A percentile compares a stretch with the other conserved stretches of the same genome.
phyloP scores from a whole-genome alignment of 2,329 filamentous ascomycete species.

The Fusarium tricinctum region DNA sequence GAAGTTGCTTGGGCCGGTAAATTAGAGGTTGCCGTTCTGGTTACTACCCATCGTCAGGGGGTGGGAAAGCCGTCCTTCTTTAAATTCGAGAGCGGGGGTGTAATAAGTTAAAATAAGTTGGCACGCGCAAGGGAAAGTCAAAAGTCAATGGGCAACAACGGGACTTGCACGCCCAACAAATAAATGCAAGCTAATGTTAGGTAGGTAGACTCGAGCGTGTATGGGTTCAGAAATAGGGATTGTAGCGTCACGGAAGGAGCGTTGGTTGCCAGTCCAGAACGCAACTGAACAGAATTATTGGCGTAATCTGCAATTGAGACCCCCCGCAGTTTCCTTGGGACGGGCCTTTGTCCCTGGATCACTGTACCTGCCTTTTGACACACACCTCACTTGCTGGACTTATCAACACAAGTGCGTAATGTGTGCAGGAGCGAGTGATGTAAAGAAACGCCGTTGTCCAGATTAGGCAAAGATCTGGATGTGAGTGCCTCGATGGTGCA shows the following conservation, averaged over 20 bases:
- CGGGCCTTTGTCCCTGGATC: slow-evolving; percentile 39
- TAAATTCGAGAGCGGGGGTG: slow-evolving; percentile 43
- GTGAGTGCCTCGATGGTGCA: slow-evolving; percentile 35
- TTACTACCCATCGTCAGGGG: slow-evolving; percentile 39
- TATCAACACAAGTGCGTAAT: slow-evolving; percentile 13
- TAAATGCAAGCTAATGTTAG: slow-evolving; percentile 30
- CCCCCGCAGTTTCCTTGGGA: slow-evolving; percentile 38
- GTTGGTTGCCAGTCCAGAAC: slow-evolving; percentile 20
- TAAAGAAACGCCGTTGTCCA: slow-evolving; percentile 33
- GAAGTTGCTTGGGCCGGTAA: slow-evolving; percentile 35
- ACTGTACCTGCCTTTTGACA: slow-evolving; percentile 42
- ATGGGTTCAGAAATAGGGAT: slow-evolving; percentile 11
- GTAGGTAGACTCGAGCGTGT: slow-evolving; percentile 22
- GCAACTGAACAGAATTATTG: slow-evolving; percentile 12
- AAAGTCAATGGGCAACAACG: slow-evolving; percentile 22
- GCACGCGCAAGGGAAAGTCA: background rate
- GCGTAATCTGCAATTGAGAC: slow-evolving; percentile 20
- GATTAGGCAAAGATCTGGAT: slow-evolving; percentile 44
- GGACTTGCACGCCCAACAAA: slow-evolving; percentile 29
- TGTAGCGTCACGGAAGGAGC: slow-evolving; percentile 31
- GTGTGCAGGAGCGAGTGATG: slow-evolving; percentile 33
- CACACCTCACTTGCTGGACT: slow-evolving; percentile 28
- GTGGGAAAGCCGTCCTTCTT: slow-evolving; percentile 33
- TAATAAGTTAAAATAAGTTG: slow-evolving; percentile 34
- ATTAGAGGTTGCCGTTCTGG: slow-evolving; percentile 38